Evolutionary conservation across 305 asterid genomes (phyloP).

Genomic region (Fraxinus sp.): DNA sequence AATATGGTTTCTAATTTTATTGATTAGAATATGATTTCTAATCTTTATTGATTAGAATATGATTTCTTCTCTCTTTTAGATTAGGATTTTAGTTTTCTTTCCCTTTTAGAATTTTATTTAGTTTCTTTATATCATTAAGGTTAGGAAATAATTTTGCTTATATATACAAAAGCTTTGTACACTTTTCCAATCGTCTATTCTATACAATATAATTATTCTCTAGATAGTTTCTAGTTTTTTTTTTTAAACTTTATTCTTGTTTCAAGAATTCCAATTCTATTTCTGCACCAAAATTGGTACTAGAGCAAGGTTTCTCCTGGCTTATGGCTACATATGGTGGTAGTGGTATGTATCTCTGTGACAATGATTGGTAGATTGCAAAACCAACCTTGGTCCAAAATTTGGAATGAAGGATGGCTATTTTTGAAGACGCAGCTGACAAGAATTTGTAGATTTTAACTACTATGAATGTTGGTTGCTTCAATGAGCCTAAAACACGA

Average conservation of each 20-base stretch:
- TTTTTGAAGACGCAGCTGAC: background rate
- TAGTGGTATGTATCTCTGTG: background rate
- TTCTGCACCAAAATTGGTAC: background rate
- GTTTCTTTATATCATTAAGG: background rate
- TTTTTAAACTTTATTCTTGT: background rate
- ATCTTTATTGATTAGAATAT: too few species aligned
- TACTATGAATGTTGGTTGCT: too few species aligned
- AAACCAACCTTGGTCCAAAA: background rate
- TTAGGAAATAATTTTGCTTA: background rate
- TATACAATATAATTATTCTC: background rate
- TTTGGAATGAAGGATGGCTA: background rate
- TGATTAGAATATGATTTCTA: background rate
- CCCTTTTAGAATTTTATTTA: background rate
- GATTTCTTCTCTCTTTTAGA: background rate
- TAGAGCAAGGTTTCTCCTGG: background rate
- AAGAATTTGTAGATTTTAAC: background rate
- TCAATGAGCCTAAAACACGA: background rate
- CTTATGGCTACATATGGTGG: background rate
- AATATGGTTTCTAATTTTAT: background rate
- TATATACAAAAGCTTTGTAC: background rate
- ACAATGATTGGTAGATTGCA: background rate
- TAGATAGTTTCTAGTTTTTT: background rate
- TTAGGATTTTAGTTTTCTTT: background rate
- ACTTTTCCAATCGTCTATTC: background rate
- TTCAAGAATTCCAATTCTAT: background rate